These are phyloP conservation scores for Lactarius evosmus DNA, from an alignment of 768 basidiomycete genomes.

Conservation along the genomic window DNA sequence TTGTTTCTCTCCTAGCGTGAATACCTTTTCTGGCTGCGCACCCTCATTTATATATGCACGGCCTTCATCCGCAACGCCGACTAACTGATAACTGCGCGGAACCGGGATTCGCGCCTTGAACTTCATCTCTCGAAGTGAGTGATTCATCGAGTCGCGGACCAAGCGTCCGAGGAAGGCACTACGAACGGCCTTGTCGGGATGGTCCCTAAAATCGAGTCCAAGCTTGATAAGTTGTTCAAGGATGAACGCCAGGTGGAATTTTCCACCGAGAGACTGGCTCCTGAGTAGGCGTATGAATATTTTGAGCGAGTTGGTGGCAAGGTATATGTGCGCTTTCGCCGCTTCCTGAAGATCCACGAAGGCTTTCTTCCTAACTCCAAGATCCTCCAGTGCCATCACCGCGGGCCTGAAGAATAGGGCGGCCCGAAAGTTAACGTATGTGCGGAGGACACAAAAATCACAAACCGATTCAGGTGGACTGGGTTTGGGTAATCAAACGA, in stretches of 20 bases:
- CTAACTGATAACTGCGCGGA: slow-evolving; percentile 62
- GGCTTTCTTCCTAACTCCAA: slow-evolving; percentile 54
- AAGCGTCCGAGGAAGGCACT: slow-evolving; percentile 56
- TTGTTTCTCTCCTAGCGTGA: slow-evolving; percentile 12
- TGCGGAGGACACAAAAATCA: background rate
- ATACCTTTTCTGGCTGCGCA: slow-evolving; percentile 6
- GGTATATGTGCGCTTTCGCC: slow-evolving; percentile 54
- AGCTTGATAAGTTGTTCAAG: slow-evolving; percentile 48
- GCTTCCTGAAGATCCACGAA: slow-evolving; percentile 62
- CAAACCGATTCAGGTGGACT: slow-evolving; percentile 71
- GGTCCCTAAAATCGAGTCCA: slow-evolving; percentile 46
- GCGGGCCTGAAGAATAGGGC: slow-evolving; percentile 47
- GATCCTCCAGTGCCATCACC: slow-evolving; percentile 76
- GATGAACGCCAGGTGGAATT: slow-evolving; percentile 50
- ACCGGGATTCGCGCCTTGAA: slow-evolving; percentile 71
- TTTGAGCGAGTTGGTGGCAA: slow-evolving; percentile 54
- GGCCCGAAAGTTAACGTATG: background rate
- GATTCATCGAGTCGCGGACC: slow-evolving; percentile 58
- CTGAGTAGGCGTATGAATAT: slow-evolving; percentile 50
- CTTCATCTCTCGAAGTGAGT: slow-evolving; percentile 70
- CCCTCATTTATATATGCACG: slow-evolving; percentile 22
- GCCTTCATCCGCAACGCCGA: slow-evolving; percentile 83
- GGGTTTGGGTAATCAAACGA: slow-evolving; percentile 56
- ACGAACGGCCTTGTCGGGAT: slow-evolving; percentile 41
- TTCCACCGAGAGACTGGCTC: slow-evolving; percentile 43